These are phyloP conservation scores for Plasmodium gaboni DNA, from an alignment of 169 alveolate species.

Conservation along the genomic window DNA sequence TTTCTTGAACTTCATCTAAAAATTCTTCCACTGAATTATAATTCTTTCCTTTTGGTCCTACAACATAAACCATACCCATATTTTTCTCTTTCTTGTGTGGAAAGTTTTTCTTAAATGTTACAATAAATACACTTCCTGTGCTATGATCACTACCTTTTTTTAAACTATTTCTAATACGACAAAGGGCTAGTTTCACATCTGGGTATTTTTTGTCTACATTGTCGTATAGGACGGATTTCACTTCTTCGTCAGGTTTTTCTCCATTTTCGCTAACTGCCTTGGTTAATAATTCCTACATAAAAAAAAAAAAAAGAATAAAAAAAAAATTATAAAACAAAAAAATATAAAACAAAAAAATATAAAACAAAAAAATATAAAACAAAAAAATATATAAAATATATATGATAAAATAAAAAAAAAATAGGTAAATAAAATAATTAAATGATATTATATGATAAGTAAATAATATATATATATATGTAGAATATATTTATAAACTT, in stretches of 20 bases:
- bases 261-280: slow-evolving; percentile 55
- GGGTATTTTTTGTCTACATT: slow-evolving; percentile 68
- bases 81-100: slow-evolving; percentile 78
- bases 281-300: slow-evolving; percentile 38
- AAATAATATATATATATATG: background rate
- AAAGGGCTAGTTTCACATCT: slow-evolving; percentile 68
- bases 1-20: slow-evolving; percentile 80
- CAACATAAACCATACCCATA: slow-evolving; percentile 83
- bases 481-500: background rate
- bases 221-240: slow-evolving; percentile 54
- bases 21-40: slow-evolving; percentile 78
- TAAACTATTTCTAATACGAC: slow-evolving; percentile 54
- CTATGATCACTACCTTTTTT: slow-evolving; percentile 42
- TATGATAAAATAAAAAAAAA: background rate
- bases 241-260: slow-evolving; percentile 69
- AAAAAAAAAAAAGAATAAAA: background rate
- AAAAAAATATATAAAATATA: background rate
- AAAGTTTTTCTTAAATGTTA: slow-evolving; percentile 74
- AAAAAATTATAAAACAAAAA: background rate
- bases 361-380: no score
- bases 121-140: slow-evolving; percentile 72
- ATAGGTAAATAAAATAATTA: background rate
- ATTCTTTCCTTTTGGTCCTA: slow-evolving; percentile 83
- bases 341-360: no score
- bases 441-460: background rate